Base-by-base conservation (phyloP, 805 yeast species). In the Brettanomyces sp. region DNA sequence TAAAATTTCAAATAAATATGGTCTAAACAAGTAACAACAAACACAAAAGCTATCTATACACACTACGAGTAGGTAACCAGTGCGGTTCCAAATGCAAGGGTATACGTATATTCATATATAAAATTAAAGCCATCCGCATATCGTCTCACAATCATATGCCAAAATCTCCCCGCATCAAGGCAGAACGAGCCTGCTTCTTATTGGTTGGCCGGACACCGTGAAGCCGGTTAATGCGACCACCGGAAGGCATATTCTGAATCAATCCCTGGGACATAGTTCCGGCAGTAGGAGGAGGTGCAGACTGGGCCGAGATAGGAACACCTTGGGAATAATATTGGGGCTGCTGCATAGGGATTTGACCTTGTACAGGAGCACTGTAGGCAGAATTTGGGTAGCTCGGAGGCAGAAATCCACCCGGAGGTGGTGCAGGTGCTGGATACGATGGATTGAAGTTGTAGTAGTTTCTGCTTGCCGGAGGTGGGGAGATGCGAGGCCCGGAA, bases 91-190 rank as follows among this genome's bases (percentile, higher is more conserved):
- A 28, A 28, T 28, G 32, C 32, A 28, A 28, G 32, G 32, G 32
- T 28, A 28, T 28, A 28, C 11, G 2, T 9, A 28, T 28, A 28
- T 28, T 6, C 32, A 28, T 28, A 28, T 28, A 28, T 28, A 28
- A 28, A 28, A 28, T 28, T 28, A 28, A 28, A 28, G 11, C 18
- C 2, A 18, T 18, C 18, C 18, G 18, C 18, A 32, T 32, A 11
- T 21, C 21, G 2, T 36, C 39, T 3, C 8, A 12, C 7, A 11
- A 28, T 49, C 63, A 82, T 35, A 84, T 81, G 41, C 91, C 91
- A 64, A 82, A 84, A 45, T 73, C 73, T 30, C 84, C 85, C 47
- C 76, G 78, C 55, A 76, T 74, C 42, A 84, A 70, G 2, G 86
- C 85, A 44, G 78, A 73, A 53, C 88, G 71, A 40, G 84, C 68